Percentiles rank a stretch among this genome's conserved stretches.
Conservation (phyloP, 176 grass and related monocot species). For the Pontederia crassipes region DNA sequence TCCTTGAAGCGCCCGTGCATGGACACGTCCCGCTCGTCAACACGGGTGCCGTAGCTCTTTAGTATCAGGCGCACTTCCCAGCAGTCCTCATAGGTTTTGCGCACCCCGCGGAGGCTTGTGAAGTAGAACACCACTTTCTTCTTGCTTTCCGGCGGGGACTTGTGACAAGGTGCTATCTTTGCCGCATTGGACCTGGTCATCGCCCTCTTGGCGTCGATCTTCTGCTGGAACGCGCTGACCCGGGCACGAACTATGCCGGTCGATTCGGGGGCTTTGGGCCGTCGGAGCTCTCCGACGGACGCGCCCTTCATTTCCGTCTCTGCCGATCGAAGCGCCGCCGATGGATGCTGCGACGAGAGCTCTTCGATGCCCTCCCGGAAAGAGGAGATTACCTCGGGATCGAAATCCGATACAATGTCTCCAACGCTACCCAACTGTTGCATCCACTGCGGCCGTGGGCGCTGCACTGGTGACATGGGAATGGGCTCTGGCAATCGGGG, state of each 20-base stretch:
- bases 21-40: slow-evolving; percentile 89
- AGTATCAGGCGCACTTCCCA: slow-evolving; percentile 50
- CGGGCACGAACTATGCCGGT: slow-evolving; percentile 60
- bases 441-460: slow-evolving; percentile 32
- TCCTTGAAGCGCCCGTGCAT: slow-evolving; percentile 85
- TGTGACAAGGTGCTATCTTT: slow-evolving; percentile 6
- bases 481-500: not conserved
- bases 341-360: not conserved
- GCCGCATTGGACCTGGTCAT: not conserved
- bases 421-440: slow-evolving; percentile 12
- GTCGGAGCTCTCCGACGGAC: not conserved
- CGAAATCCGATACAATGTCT: slow-evolving; percentile 29
- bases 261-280: slow-evolving; percentile 44
- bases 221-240: slow-evolving; percentile 65
- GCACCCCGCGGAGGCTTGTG: slow-evolving; percentile 75
- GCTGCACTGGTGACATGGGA: not conserved
- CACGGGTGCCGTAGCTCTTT: slow-evolving; percentile 50
- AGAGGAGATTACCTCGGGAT: slow-evolving; percentile 39
- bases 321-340: not conserved
- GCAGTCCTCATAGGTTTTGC: slow-evolving; percentile 92
- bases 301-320: not conserved
- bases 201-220: slow-evolving; percentile 53
- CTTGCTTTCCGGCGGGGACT: slow-evolving; percentile 29
- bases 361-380: slow-evolving; percentile 44
- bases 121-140: slow-evolving; percentile 66